Conservation (phyloP, 179 eudicot species). For the Gypsophila paniculata region DNA sequence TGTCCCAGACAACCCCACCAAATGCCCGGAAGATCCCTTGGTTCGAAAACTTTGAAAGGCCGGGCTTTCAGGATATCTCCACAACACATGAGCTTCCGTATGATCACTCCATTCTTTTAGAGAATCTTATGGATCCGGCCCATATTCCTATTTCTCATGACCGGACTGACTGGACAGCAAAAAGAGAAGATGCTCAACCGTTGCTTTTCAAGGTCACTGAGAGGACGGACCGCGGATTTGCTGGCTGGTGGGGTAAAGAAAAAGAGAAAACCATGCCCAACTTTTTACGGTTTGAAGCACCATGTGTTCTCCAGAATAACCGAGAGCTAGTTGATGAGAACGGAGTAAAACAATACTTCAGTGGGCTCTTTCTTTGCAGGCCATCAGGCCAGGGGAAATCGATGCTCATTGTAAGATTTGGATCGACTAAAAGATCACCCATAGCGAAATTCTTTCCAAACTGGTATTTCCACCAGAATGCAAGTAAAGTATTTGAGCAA, state of each 20-base stretch:
- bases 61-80: conserved; percentile 67
- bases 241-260: conserved; percentile 80
- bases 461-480: conserved; percentile 93
- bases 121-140: conserved; percentile 97
- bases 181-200: conserved; percentile 84
- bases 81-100: conserved; percentile 90
- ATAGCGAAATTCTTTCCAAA: conserved; percentile 52
- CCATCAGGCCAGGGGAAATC: conserved; percentile 96
- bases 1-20: conserved; percentile 68
- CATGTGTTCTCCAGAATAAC: conserved; percentile 80
- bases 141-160: conserved; percentile 95
- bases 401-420: conserved; percentile 84
- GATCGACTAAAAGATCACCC: conserved; percentile 57
- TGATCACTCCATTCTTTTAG: conserved; percentile 91
- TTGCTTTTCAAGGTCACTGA: conserved; percentile 64
- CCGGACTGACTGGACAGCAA: conserved; percentile 83
- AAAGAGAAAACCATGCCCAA: conserved; percentile 45
- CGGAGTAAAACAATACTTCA: conserved; percentile 59
- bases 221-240: conserved; percentile 75
- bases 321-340: conserved; percentile 55
- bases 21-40: conserved; percentile 66
- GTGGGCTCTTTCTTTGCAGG: conserved; percentile 74
- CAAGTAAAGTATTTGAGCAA: conserved; percentile 86
- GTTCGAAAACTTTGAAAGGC: conserved; percentile 83
- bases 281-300: conserved; percentile 79